These are phyloP conservation scores for Artemisia tridentata DNA, from an alignment of 129 eudicot genomes.

Conservation along the genomic window DNA sequence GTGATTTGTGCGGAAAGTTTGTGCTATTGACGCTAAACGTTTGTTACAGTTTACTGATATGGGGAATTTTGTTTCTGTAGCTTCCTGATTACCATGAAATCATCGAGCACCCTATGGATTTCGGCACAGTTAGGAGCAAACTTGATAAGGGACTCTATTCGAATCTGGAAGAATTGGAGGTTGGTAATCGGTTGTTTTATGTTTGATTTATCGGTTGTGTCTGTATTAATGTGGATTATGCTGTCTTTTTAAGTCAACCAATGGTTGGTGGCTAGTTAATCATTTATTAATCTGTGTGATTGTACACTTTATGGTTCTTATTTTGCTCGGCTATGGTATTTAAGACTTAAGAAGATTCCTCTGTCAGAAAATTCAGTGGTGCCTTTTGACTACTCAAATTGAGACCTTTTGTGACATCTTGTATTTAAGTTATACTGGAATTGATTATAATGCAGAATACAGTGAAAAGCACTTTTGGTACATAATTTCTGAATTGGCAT, in stretches of 20 bases:
- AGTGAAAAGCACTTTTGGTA: not conserved
- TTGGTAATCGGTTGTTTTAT: slow-evolving; percentile 37
- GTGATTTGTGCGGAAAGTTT: slow-evolving; percentile 35
- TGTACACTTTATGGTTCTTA: not conserved
- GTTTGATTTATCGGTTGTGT: slow-evolving; percentile 5
- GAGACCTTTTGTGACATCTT: not conserved
- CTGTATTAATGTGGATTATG: slow-evolving; percentile 7
- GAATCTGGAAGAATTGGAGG: slow-evolving; percentile 88
- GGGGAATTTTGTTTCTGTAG: slow-evolving; percentile 41
- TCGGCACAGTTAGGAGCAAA: slow-evolving; percentile 77
- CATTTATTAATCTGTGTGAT: not conserved
- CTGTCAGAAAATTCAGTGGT: not conserved
- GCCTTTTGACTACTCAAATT: not conserved
- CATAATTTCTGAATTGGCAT: not conserved
- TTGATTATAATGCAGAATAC: not conserved
- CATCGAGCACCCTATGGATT: slow-evolving; percentile 89
- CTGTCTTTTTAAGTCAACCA: not conserved
- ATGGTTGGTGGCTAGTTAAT: not conserved
- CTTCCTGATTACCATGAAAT: slow-evolving; percentile 92
- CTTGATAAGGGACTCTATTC: slow-evolving; percentile 60
- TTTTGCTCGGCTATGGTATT: not conserved
- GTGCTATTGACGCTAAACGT: slow-evolving; percentile 11
- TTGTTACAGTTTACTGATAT: slow-evolving; percentile 28
- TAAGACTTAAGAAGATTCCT: not conserved
- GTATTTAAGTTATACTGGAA: not conserved